Percentiles rank a stretch among this genome's conserved stretches.
Evolutionary conservation across 345 rosid genomes (phyloP).

Genomic region (Gossypium bickii): DNA sequence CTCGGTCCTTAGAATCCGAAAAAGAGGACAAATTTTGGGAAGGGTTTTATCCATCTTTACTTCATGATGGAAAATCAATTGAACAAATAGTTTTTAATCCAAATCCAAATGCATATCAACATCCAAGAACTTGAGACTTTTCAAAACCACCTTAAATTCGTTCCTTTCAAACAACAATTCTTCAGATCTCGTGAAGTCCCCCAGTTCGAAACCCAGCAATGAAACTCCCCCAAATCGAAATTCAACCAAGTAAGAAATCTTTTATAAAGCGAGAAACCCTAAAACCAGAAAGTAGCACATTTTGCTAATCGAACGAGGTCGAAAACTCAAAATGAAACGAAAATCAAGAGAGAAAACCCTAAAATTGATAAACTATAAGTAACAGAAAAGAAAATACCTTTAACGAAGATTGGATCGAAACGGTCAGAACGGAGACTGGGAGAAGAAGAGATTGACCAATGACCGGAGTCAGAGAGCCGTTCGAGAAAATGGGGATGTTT

Average conservation of each 20-base stretch:
- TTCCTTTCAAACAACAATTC: background rate
- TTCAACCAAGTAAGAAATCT: background rate
- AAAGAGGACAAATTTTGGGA: no score
- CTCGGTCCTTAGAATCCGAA: background rate
- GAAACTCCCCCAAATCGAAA: background rate
- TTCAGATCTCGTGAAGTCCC: background rate
- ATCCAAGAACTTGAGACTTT: background rate
- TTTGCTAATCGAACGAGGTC: background rate
- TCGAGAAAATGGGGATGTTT: background rate
- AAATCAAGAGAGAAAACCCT: background rate
- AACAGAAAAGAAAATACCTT: slow-evolving; percentile 4
- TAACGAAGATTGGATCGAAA: background rate
- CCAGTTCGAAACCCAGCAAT: background rate
- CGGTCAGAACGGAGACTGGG: background rate
- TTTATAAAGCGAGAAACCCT: background rate
- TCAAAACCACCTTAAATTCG: background rate
- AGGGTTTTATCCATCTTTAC: background rate
- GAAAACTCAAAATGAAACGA: background rate
- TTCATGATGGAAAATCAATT: background rate
- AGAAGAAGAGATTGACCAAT: background rate
- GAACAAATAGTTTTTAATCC: background rate
- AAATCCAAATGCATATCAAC: background rate
- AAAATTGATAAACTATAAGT: background rate
- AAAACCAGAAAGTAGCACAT: background rate
- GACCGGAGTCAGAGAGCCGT: background rate